phyloP scores from a whole-genome alignment of 495 filamentous ascomycete species.

The Achaetomiella virescens region DNA sequence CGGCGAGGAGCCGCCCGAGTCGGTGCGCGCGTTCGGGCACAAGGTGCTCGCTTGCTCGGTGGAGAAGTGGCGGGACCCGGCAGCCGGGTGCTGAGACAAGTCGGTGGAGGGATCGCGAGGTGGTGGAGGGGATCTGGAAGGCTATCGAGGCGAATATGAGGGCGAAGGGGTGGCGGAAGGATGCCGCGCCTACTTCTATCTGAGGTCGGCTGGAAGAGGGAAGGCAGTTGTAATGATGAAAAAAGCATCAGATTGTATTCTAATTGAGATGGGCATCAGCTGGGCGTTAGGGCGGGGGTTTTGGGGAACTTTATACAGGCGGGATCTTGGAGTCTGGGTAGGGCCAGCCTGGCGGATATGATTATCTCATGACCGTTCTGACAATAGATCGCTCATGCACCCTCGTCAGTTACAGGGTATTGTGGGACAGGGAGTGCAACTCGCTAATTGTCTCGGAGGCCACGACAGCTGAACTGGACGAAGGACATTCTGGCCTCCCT shows the following conservation, averaged over 20 bases:
- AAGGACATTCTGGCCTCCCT: too few species aligned
- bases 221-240: too few species aligned
- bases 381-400: too few species aligned
- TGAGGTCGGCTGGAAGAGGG: constrained; percentile 8
- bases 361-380: not conserved
- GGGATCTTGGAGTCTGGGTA: not conserved
- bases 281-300: constrained; percentile 7
- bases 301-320: not conserved
- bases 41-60: constrained; percentile 67
- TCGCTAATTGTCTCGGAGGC: too few species aligned
- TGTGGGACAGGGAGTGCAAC: too few species aligned
- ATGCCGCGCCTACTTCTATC: constrained; percentile 50
- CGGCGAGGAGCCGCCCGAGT: constrained; percentile 70
- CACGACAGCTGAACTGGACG: too few species aligned
- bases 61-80: constrained; percentile 68
- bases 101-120: constrained; percentile 85
- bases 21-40: constrained; percentile 76
- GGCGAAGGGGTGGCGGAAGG: constrained; percentile 71
- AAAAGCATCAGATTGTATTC: not conserved
- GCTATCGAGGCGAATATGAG: constrained; percentile 85
- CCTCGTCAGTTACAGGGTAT: too few species aligned
- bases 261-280: not conserved
- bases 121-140: constrained; percentile 91
- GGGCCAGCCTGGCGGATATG: not conserved
- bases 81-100: constrained; percentile 48